A percentile compares a stretch with the other conserved stretches of the same genome.
Conservation (phyloP, 345 rosid species). For the Heritiera fomes region DNA sequence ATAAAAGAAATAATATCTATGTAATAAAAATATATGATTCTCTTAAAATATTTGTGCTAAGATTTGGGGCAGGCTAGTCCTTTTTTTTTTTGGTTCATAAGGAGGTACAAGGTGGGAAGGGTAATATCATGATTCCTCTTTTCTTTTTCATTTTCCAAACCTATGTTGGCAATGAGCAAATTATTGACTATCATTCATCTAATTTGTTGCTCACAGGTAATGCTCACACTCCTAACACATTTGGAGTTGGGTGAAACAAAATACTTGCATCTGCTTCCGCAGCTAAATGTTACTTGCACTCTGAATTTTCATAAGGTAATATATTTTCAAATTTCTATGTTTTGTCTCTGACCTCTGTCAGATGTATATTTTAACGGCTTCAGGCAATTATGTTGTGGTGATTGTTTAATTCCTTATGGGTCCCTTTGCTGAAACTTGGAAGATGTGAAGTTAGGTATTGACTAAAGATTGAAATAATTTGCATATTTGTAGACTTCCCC, state of each 20-base stretch:
- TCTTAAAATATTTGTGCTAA: constrained; percentile 10
- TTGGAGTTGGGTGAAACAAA: constrained; percentile 88
- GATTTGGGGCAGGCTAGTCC: background rate
- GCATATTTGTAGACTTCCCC: constrained; percentile 67
- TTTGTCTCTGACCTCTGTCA: background rate
- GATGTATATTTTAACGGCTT: constrained; percentile 15
- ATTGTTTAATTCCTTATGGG: constrained; percentile 4
- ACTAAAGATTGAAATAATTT: constrained; percentile 8
- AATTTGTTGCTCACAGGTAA: constrained; percentile 55
- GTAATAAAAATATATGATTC: constrained; percentile 5
- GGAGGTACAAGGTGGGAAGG: too few species aligned
- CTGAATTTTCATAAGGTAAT: constrained; percentile 90
- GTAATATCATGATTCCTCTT: background rate
- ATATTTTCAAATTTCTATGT: constrained; percentile 4
- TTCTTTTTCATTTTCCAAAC: background rate
- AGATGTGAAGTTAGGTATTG: background rate
- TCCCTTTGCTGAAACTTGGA: constrained; percentile 9
- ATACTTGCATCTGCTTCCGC: constrained; percentile 76
- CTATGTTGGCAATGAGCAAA: background rate
- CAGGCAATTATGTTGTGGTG: background rate
- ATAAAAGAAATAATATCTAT: background rate
- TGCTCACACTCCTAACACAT: constrained; percentile 83
- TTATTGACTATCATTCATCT: background rate
- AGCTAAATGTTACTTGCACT: constrained; percentile 67
- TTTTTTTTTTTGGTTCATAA: too few species aligned